Conservation (phyloP, 2,329 filamentous ascomycete species). For the Pseudophaeomoniella oleicola region DNA sequence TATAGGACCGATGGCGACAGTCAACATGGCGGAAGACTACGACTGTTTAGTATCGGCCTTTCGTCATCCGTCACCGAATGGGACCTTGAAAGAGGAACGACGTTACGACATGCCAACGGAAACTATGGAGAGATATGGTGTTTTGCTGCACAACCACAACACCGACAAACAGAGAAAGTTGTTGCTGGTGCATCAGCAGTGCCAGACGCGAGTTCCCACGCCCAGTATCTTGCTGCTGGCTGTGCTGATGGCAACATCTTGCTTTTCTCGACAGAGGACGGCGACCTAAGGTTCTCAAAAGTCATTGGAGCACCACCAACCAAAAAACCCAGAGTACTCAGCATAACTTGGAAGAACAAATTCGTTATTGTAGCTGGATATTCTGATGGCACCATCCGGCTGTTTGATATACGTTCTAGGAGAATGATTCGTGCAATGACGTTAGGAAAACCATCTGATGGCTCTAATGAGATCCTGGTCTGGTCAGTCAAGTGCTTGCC, state of each 20-base stretch:
- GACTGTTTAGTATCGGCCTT: conserved; percentile 92
- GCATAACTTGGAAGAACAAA: conserved; percentile 75
- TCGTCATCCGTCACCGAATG: conserved; percentile 88
- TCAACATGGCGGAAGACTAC: conserved; percentile 54
- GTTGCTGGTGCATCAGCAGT: conserved; percentile 17
- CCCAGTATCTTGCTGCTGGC: conserved; percentile 63
- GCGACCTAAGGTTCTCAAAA: conserved; percentile 65
- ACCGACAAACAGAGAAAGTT: conserved; percentile 21
- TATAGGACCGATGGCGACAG: conserved; percentile 54
- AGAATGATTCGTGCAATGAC: conserved; percentile 69
- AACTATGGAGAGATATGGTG: conserved; percentile 98
- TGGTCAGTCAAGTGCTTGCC: conserved; percentile 86
- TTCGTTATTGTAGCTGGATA: conserved; percentile 78
- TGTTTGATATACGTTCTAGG: conserved; percentile 73
- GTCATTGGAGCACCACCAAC: conserved; percentile 61
- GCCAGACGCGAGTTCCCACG: conserved; percentile 21
- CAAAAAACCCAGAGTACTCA: conserved; percentile 79
- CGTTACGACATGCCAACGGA: conserved; percentile 70
- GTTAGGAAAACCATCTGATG: conserved; percentile 61
- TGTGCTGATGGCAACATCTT: conserved; percentile 86
- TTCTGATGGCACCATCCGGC: conserved; percentile 87
- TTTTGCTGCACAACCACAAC: conserved; percentile 67
- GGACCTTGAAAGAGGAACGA: conserved; percentile 68
- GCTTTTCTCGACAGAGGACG: conserved; percentile 72
- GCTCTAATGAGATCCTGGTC: conserved; percentile 74